Conservation (phyloP, 176 grass and related monocot species). For the Cenchrus americanus region DNA sequence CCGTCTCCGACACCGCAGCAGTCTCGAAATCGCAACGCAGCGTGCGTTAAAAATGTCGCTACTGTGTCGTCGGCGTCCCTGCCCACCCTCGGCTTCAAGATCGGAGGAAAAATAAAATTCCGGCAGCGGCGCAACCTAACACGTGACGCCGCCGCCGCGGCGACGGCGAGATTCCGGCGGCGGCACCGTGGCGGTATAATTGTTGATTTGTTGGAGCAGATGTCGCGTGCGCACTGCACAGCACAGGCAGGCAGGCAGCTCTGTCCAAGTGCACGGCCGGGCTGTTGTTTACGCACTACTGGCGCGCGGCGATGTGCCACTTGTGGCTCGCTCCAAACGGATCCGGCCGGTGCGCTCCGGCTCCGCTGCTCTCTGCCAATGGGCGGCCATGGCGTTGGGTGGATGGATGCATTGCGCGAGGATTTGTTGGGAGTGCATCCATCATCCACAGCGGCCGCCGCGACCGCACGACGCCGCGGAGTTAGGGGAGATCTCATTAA, state of each 20-base stretch:
- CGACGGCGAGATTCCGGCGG: not conserved
- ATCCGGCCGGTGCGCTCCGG: not conserved
- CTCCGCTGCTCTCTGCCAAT: not conserved
- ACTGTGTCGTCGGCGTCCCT: not conserved
- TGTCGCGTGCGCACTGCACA: not conserved
- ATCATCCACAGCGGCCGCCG: not conserved
- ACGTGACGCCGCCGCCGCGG: not conserved
- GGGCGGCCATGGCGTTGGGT: not conserved
- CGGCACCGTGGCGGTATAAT: not conserved
- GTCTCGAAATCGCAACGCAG: not conserved
- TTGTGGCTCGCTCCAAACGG: not conserved
- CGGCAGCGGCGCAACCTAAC: not conserved
- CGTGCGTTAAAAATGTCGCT: not conserved
- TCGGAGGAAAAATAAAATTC: constrained; percentile 15
- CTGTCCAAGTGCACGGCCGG: not conserved
- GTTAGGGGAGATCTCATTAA: constrained; percentile 29
- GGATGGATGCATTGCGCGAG: not conserved
- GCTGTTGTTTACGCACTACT: not conserved
- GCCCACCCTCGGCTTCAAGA: not conserved
- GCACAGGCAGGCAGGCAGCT: not conserved
- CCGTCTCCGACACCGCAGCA: no score
- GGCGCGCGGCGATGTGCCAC: not conserved
- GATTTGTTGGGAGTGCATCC: not conserved
- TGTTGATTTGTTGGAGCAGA: not conserved
- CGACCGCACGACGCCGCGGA: constrained; percentile 8